Evolutionary conservation across 306 rosid genomes (phyloP), one percentile per base, ranked within the genome.

Genomic region (Quercus wislizeni): DNA sequence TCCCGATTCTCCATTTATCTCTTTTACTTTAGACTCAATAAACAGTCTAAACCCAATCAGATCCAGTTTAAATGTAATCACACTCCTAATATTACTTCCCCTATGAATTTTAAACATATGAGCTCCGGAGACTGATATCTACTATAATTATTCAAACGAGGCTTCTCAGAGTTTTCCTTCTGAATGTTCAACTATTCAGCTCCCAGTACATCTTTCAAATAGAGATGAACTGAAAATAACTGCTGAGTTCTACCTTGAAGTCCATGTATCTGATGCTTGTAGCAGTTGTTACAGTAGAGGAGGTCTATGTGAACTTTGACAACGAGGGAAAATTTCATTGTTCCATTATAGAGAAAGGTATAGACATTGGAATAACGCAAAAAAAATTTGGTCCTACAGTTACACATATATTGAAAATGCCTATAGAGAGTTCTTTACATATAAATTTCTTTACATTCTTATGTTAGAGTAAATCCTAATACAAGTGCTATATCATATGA

Each of bases 191-290:
- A 49, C 4, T 12, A 49, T 49, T 30, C 6, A 3, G 13, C 86
- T 85, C 68, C 92, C 89, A 49, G 15, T 10, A 4, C 8, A 33
- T n/a, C n/a, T n/a, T n/a, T n/a, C n/a, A n/a, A n/a, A 79, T 17
- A 0, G 35, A 18, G 0, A 0, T 0, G 78, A 79, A 57, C 86
- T 81, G 3, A 76, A 76, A 12, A 0, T 87, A 7, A 79, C 79
- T 6, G 79, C 85, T 15, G 78, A 33, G 35, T 13, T 76, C 54
- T 0, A 0, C 4, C 28, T 21, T 71, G 19, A 17, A 49, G 64
- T 89, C 8, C 2, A 0, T 0, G 3, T 85, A n/a, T 33, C 76
- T 3, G 0, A 33, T 3, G 71, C 67, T 30, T 89, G 93, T 82
- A 7, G 13, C 3, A 0, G n/a, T 5, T 89, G 89, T 63, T 9